Evolutionary conservation across 2,329 filamentous ascomycete species (phyloP).

Genomic region (Didymella pinodella): DNA sequence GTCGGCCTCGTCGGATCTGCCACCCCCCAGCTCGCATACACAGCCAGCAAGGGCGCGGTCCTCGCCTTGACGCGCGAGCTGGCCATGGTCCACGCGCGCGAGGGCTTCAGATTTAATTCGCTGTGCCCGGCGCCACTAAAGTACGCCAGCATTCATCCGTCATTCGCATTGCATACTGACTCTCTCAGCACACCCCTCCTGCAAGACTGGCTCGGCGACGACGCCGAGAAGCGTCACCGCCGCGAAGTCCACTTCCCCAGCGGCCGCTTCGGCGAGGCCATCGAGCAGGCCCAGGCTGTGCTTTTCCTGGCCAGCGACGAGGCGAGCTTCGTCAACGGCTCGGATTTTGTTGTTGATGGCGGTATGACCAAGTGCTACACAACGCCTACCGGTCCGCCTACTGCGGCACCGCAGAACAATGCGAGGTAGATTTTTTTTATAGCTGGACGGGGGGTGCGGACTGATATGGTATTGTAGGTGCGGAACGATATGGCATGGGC

Average conservation of each 20-base stretch:
- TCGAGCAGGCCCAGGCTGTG: slow-evolving; percentile 91
- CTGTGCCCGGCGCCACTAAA: slow-evolving; percentile 91
- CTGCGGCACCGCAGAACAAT: slow-evolving; percentile 62
- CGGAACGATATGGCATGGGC: neutral
- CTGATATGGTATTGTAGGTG: neutral
- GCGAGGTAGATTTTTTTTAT: slow-evolving; percentile 29
- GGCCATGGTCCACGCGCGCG: slow-evolving; percentile 88
- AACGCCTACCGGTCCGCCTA: slow-evolving; percentile 66
- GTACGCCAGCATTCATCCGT: slow-evolving; percentile 47
- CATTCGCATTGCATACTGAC: slow-evolving; percentile 20
- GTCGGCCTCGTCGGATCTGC: slow-evolving; percentile 87
- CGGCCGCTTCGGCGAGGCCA: slow-evolving; percentile 89
- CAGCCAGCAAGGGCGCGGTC: slow-evolving; percentile 91
- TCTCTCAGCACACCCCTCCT: slow-evolving; percentile 75
- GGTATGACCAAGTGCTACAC: slow-evolving; percentile 92
- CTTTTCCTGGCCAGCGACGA: slow-evolving; percentile 88
- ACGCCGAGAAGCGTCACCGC: slow-evolving; percentile 78
- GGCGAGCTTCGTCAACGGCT: slow-evolving; percentile 87
- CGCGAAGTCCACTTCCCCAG: slow-evolving; percentile 90
- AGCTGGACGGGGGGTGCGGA: neutral
- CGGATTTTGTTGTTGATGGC: slow-evolving; percentile 93
- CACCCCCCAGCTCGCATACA: slow-evolving; percentile 91
- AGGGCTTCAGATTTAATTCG: slow-evolving; percentile 89
- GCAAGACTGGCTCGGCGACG: slow-evolving; percentile 92
- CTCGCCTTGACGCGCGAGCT: slow-evolving; percentile 88